These are phyloP conservation scores for Pleurotus platypus DNA, from an alignment of 768 basidiomycete genomes.

Conservation along the genomic window DNA sequence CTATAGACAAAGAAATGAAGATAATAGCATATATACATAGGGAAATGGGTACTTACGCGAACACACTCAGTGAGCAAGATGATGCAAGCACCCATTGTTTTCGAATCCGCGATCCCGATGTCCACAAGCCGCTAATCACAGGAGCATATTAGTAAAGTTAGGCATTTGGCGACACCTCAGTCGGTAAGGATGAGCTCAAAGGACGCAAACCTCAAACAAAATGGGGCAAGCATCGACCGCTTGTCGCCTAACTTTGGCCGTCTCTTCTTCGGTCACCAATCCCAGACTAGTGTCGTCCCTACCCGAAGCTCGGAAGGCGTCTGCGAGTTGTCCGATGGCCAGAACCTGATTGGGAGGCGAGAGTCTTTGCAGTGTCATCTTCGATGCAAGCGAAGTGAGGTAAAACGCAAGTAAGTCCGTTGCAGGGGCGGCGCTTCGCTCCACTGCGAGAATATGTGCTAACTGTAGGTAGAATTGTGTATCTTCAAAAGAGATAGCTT, in stretches of 20 bases:
- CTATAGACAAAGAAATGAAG: slow-evolving; percentile 22
- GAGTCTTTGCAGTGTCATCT: slow-evolving; percentile 44
- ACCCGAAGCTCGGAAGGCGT: slow-evolving; percentile 35
- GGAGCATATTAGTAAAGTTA: no score
- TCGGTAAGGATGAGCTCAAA: no score
- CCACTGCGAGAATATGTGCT: slow-evolving; percentile 35
- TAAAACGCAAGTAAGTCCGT: slow-evolving; percentile 52
- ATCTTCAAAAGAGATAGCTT: slow-evolving; percentile 27
- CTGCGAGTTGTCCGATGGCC: slow-evolving; percentile 44
- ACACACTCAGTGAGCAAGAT: slow-evolving; percentile 41
- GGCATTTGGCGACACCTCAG: no score
- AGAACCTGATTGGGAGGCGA: slow-evolving; percentile 36
- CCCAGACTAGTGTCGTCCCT: slow-evolving; percentile 22
- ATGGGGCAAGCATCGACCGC: slow-evolving; percentile 47
- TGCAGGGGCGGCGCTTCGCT: slow-evolving; percentile 35
- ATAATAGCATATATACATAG: background rate
- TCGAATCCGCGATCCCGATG: slow-evolving; percentile 20
- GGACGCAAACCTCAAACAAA: slow-evolving; percentile 35
- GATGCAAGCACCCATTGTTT: slow-evolving; percentile 32
- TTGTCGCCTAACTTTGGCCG: slow-evolving; percentile 38
- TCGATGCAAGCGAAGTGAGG: slow-evolving; percentile 36
- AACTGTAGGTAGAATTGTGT: slow-evolving; percentile 45
- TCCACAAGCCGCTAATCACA: slow-evolving; percentile 28
- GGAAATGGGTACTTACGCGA: slow-evolving; percentile 24
- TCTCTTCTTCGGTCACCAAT: slow-evolving; percentile 20